Percentiles rank a stretch among this genome's conserved stretches.
Conservation (phyloP, 2,329 filamentous ascomycete species). For the Trichoderma oligosporum region DNA sequence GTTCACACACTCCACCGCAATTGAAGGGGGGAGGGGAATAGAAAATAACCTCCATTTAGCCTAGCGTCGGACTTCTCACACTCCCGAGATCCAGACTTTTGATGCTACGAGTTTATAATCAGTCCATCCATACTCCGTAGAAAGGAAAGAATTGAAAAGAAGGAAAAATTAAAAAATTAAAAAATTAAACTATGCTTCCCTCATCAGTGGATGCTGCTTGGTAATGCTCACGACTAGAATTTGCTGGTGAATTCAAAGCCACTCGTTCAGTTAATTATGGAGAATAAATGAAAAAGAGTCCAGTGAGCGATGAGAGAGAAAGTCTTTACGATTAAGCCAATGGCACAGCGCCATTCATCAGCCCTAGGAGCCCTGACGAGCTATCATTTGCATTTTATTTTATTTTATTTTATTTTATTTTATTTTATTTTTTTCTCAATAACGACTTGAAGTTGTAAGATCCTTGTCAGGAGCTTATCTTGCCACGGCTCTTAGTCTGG, state of each 20-base stretch:
- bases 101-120: too few relatives aligned
- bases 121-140: too few relatives aligned
- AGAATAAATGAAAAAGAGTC: not conserved
- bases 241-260: not conserved
- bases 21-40: too few relatives aligned
- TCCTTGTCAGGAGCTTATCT: slow-evolving; percentile 7
- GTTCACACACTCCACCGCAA: slow-evolving; percentile 4
- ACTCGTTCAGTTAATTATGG: too few relatives aligned
- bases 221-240: not conserved
- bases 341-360: slow-evolving; percentile 9
- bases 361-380: slow-evolving; percentile 6
- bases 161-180: not conserved
- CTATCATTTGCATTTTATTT: too few relatives aligned
- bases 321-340: slow-evolving; percentile 1
- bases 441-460: not conserved
- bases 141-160: not conserved
- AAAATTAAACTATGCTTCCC: too few relatives aligned
- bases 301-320: not conserved
- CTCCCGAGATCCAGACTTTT: slow-evolving; percentile 2
- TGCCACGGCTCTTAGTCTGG: slow-evolving; percentile 8
- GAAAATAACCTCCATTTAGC: slow-evolving; percentile 9
- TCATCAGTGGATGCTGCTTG: not conserved
- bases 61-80: slow-evolving; percentile 11
- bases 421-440: not conserved
- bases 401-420: too few relatives aligned